These are phyloP conservation scores for Annulohypoxylon maeteangense DNA, from an alignment of 495 filamentous ascomycete genomes.

Conservation along the genomic window DNA sequence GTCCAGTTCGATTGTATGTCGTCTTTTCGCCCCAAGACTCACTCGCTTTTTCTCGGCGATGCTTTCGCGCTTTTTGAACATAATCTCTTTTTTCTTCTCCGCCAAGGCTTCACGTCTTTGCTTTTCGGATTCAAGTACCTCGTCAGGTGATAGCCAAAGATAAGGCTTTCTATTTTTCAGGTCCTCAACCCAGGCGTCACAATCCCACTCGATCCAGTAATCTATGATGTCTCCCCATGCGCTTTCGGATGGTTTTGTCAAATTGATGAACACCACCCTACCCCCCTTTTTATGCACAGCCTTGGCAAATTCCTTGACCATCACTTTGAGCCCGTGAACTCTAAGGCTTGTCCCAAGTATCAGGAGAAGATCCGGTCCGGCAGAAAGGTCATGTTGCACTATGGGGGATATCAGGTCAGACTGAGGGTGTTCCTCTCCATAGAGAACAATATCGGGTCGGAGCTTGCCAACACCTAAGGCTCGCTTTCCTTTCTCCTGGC, in stretches of 20 bases:
- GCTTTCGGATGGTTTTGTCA: constrained; percentile 73
- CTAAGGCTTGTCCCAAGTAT: constrained; percentile 75
- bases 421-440: constrained; percentile 76
- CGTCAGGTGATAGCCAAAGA: constrained; percentile 64
- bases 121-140: constrained; percentile 49
- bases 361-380: constrained; percentile 70
- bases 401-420: constrained; percentile 69
- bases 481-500: constrained; percentile 70
- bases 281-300: constrained; percentile 71
- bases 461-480: constrained; percentile 69
- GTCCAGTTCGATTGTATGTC: constrained; percentile 32
- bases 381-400: constrained; percentile 69
- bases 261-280: constrained; percentile 75
- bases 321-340: constrained; percentile 73
- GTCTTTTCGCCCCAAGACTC: constrained; percentile 25
- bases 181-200: constrained; percentile 73
- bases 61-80: constrained; percentile 46
- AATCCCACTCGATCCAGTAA: constrained; percentile 76
- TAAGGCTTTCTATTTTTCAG: constrained; percentile 64
- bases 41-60: constrained; percentile 40
- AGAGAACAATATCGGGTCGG: constrained; percentile 75
- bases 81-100: constrained; percentile 45
- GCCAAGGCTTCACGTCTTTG: constrained; percentile 44
- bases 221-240: constrained; percentile 75
- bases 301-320: constrained; percentile 76